Conservation (phyloP, 106 monocot genomes). For the Dendrobium catenatum region DNA sequence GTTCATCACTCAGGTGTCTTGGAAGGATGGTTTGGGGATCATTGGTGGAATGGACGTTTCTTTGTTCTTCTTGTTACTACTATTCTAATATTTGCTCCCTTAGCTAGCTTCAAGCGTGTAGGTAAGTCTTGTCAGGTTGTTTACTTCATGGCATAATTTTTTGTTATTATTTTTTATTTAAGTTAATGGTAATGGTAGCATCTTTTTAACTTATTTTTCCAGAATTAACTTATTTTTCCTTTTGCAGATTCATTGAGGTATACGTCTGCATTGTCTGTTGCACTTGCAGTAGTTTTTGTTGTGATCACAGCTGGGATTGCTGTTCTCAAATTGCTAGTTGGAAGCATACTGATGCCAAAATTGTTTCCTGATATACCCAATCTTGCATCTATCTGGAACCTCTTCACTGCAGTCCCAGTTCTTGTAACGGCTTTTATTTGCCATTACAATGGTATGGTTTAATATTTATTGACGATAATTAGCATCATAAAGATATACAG, state of each 20-base stretch:
- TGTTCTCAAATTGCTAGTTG: constrained; percentile 44
- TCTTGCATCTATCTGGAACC: constrained; percentile 47
- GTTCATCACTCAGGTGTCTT: constrained; percentile 56
- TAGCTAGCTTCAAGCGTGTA: constrained; percentile 61
- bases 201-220: neutral
- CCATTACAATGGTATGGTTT: constrained; percentile 59
- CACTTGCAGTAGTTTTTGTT: constrained; percentile 44
- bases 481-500: neutral
- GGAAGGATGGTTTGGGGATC: constrained; percentile 72
- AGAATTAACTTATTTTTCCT: neutral
- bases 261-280: no score
- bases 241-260: constrained; percentile 62
- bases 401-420: constrained; percentile 67
- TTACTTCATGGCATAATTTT: neutral
- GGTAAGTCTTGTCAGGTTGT: constrained; percentile 20
- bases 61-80: constrained; percentile 47
- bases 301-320: constrained; percentile 63
- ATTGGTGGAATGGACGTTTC: constrained; percentile 63
- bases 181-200: neutral
- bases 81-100: constrained; percentile 44
- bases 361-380: constrained; percentile 42
- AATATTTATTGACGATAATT: neutral
- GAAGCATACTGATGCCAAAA: constrained; percentile 47
- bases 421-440: constrained; percentile 70
- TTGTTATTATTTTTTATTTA: neutral